Evolutionary conservation across 495 filamentous ascomycete species (phyloP).

Genomic region (Penicillium mononematosum): DNA sequence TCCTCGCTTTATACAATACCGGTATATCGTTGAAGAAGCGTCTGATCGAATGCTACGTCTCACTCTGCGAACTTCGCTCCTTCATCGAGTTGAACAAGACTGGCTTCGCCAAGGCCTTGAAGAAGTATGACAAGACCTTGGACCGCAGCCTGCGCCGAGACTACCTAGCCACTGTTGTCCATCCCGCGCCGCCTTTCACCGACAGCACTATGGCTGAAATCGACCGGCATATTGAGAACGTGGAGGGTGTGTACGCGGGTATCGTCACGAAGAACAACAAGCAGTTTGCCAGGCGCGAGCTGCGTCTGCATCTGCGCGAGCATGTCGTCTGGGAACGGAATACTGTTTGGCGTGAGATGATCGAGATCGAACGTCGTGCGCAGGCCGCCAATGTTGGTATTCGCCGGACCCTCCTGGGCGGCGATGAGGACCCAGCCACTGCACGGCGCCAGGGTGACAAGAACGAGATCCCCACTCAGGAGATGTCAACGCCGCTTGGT

Average conservation of each 20-base stretch:
- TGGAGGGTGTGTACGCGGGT: slow-evolving; percentile 78
- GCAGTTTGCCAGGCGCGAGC: slow-evolving; percentile 70
- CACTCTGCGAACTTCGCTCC: slow-evolving; percentile 92
- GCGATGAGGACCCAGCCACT: slow-evolving; percentile 65
- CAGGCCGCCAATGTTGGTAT: slow-evolving; percentile 92
- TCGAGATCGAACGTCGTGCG: slow-evolving; percentile 93
- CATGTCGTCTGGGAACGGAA: slow-evolving; percentile 99
- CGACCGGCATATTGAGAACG: slow-evolving; percentile 63
- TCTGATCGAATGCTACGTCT: slow-evolving; percentile 81
- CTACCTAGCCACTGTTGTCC: slow-evolving; percentile 73
- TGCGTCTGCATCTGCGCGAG: slow-evolving; percentile 88
- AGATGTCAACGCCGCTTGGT: slow-evolving; percentile 79
- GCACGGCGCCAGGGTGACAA: slow-evolving; percentile 83
- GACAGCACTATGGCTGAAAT: slow-evolving; percentile 65
- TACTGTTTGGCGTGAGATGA: slow-evolving; percentile 98
- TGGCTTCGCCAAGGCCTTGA: slow-evolving; percentile 91
- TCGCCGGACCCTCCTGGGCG: slow-evolving; percentile 72
- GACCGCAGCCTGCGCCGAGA: slow-evolving; percentile 70
- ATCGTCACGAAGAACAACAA: slow-evolving; percentile 79
- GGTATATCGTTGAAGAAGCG: slow-evolving; percentile 90
- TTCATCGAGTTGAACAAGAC: slow-evolving; percentile 96
- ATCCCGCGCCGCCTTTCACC: slow-evolving; percentile 72
- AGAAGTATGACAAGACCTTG: slow-evolving; percentile 98
- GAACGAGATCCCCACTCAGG: slow-evolving; percentile 59
- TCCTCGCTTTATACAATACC: slow-evolving; percentile 69